Percentiles rank a stretch among this genome's conserved stretches.
Conservation (phyloP, 2,329 filamentous ascomycete genomes). For the Myriosclerotinia curreyana region DNA sequence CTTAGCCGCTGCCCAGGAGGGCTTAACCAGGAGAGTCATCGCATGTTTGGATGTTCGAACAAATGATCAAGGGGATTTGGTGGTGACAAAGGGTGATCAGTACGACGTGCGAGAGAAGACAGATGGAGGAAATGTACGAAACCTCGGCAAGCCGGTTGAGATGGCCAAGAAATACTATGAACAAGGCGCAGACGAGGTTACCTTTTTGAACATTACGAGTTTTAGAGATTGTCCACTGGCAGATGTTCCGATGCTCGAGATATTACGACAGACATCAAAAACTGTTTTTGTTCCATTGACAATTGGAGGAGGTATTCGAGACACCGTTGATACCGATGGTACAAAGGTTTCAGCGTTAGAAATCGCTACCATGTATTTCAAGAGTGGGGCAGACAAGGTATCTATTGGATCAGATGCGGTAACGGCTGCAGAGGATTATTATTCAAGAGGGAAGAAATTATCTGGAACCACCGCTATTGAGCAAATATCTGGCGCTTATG, state of each 20-base stretch:
- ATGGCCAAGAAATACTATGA: constrained; percentile 94
- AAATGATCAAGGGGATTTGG: constrained; percentile 90
- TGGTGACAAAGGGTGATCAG: constrained; percentile 97
- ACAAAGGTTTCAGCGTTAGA: constrained; percentile 84
- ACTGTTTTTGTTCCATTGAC: constrained; percentile 96
- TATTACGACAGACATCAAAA: constrained; percentile 78
- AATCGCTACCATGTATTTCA: constrained; percentile 96
- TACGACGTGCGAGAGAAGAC: constrained; percentile 95
- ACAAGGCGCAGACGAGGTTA: constrained; percentile 93
- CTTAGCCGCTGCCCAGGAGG: constrained; percentile 48
- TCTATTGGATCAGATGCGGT: constrained; percentile 96
- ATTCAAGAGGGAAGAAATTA: constrained; percentile 64
- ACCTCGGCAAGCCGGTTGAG: constrained; percentile 94
- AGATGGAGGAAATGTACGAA: constrained; percentile 67
- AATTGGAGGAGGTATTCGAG: constrained; percentile 90
- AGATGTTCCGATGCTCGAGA: constrained; percentile 94
- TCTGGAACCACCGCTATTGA: constrained; percentile 88
- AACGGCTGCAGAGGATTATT: constrained; percentile 87
- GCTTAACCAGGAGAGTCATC: constrained; percentile 88
- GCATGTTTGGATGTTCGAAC: constrained; percentile 93
- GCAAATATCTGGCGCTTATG: constrained; percentile 89
- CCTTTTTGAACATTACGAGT: constrained; percentile 96
- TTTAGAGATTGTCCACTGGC: constrained; percentile 93
- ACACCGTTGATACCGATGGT: constrained; percentile 86
- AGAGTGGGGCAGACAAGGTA: constrained; percentile 94